Evolutionary conservation across 352 stramenopile genomes (phyloP), one percentile per base, ranked within the genome.

Genomic region (Thalassiosira hispida): DNA sequence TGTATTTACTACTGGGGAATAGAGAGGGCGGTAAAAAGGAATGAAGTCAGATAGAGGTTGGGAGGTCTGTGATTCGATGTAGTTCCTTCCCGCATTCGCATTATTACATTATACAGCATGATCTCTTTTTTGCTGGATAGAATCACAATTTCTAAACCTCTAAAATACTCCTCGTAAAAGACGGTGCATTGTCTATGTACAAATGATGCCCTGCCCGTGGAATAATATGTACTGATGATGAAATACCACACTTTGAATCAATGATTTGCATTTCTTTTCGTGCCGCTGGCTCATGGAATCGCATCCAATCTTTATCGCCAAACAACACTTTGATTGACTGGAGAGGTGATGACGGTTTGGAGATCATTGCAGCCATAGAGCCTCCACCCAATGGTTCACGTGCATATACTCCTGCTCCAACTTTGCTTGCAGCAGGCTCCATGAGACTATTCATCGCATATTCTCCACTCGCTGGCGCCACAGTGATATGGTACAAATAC

Each of bases 381-480:
- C 73, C 73, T 6, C 23, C 38, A 61, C 73, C 73, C 67, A 86
- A 70, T 31, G 78, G 42, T 53, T 86, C 70, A 38, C 74, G 52
- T 38, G 73, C 62, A 68, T 65, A 86, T 22, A 86, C 67, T 40
- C 73, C 78, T 27, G 66, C 52, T 0, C 63, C 56, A 47, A 64
- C 57, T 59, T 79, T 53, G 38, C 57, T 82, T n/a, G 61, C 55
- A 31, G 62, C 73, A 12, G 78, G 78, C 53, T 79, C 72, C 23
- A 86, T 65, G 14, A 86, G 47, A 46, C 46, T 72, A 59, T 86
- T 86, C 61, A 86, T 80, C 12, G 78, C 78, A 70, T 81, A 86
- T 23, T 86, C 78, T 20, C 78, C 78, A 69, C 72, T 82, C 29
- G 78, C 53, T 20, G 70, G 57, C 27, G 78, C 78, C 12, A 83